Evolutionary conservation across 2,329 filamentous ascomycete genomes (phyloP).

Genomic region (Cercospora sp.): DNA sequence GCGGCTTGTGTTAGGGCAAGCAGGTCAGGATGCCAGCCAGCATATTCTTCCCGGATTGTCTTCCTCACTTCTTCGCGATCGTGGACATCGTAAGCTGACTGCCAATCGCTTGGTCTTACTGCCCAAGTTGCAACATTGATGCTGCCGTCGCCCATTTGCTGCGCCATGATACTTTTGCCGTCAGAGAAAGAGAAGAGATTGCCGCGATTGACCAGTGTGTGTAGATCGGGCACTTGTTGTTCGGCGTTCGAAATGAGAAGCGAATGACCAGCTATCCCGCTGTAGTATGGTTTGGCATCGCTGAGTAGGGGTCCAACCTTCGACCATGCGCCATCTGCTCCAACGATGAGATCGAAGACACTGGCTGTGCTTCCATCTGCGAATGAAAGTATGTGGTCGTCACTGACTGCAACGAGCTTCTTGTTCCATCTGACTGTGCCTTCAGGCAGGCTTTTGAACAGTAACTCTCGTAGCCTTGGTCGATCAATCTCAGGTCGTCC

Average conservation of each 20-base stretch:
- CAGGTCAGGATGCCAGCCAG: constrained; percentile 42
- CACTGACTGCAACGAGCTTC: constrained; percentile 30
- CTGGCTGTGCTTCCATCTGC: constrained; percentile 37
- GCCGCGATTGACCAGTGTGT: constrained; percentile 40
- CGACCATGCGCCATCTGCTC: constrained; percentile 48
- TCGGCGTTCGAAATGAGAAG: constrained; percentile 21
- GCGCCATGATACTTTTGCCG: constrained; percentile 31
- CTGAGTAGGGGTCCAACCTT: constrained; percentile 41
- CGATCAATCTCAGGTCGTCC: constrained; percentile 42
- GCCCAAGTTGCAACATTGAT: constrained; percentile 26
- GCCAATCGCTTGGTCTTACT: constrained; percentile 23
- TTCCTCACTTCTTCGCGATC: constrained; percentile 28
- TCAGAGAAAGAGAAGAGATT: constrained; percentile 35
- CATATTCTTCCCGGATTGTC: constrained; percentile 30
- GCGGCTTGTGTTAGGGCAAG: constrained; percentile 33
- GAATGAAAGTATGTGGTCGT: constrained; percentile 34
- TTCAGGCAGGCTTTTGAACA: constrained; percentile 32
- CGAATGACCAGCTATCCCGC: constrained; percentile 39
- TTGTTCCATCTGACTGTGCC: constrained; percentile 42
- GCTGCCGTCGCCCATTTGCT: constrained; percentile 32
- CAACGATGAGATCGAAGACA: constrained; percentile 47
- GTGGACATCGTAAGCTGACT: constrained; percentile 19
- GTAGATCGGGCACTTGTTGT: constrained; percentile 16
- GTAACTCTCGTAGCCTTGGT: constrained; percentile 36
- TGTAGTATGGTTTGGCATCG: constrained; percentile 40